Evolutionary conservation across 257 asterid genomes (phyloP), one percentile per base, ranked within the genome.

Genomic region (Euphrasia confusa): DNA sequence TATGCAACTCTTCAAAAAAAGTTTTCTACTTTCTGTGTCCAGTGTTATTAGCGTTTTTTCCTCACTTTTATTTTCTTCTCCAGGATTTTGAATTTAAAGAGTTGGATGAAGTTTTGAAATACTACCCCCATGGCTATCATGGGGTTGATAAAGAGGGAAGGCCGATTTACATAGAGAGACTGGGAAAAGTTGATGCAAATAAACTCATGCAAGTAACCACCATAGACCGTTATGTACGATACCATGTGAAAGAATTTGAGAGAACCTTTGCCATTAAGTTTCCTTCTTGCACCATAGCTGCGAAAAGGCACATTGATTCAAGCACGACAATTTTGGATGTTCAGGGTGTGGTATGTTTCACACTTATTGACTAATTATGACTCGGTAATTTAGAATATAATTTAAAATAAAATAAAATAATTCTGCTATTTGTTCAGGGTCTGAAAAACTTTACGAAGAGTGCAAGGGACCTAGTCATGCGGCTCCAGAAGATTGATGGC

Each of bases 121-220:
- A 86, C 76, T 92, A 92, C 56, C 99, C 99, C 64, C 99, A 92
- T 63, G 99, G 99, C 37, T 80, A 89, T 78, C 99, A 92, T 69
- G 99, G 99, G 39, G 86, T 89, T 61, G 97, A 92, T 76, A 92
- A 86, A 83, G 96, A 86, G 27, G 99, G 99, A 75, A 83, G 97
- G 66, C 99, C 96, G 9, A 69, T 93, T 17, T 89, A 93, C 79
- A 83, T 89, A 62, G 99, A 89, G 83, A 81, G 95, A 76, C 75
- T 89, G 42, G 99, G 97, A 64, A 89, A 81, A 75, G 90, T 84
- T 26, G 96, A 93, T 48, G 81, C 88, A 12, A 83, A 75, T 86
- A 85, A 84, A 78, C 96, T 89, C 57, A 85, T 93, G 95, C 96
- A 87, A 76, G 95, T 87, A 60, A 92, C 99, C 2, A 84, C 93